Base-by-base conservation (phyloP, 2,329 filamentous ascomycete species). In the Diplodia corticola region DNA sequence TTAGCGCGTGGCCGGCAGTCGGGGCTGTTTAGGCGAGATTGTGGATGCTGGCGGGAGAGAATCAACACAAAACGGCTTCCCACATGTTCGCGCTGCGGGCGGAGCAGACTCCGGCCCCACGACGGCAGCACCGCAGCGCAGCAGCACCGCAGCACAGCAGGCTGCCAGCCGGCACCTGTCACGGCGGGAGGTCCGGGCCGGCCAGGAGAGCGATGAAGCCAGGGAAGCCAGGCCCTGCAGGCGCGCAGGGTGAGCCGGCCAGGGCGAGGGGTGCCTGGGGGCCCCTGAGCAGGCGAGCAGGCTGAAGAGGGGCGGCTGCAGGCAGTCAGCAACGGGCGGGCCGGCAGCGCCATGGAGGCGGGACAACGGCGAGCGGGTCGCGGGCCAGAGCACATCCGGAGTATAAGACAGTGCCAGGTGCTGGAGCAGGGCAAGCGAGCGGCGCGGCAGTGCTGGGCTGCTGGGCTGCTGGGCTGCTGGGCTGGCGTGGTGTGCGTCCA, bases 281-380 rank as follows among this genome's bases (percentile, higher is more conserved):
- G 30, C 30, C 30, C 30, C 30, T 33, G 30, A 13, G 9, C 30
- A 10, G 30, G n/a, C n/a, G n/a, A n/a, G n/a, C n/a, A n/a, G n/a
- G n/a, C n/a, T n/a, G n/a, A n/a, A n/a, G n/a, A n/a, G 15, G 54
- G 5, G 13, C 10, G 20, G 54, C 37, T n/a, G 54, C 54, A 59
- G 35, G 10, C 44, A 48, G 40, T 26, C 57, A 60, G 40, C 26
- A 33, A 20, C 57, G 40, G 44, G 55, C 55, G 40, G 55, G 53
- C 9, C 53, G 51, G 26, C 33, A 20, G 53, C 55, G 53, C 33
- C 28, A n/a, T n/a, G n/a, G n/a, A 40, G 12, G 33, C 53, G 53
- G 53, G 53, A 59, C 55, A 59, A 59, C 55, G 55, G 55, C 28
- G 55, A 22, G 55, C 35, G 54, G 54, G 35, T 44, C n/a, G 51